A percentile compares a stretch with the other conserved stretches of the same genome.
Evolutionary conservation across 306 rosid species (phyloP).

Genomic region (Pueraria montana): DNA sequence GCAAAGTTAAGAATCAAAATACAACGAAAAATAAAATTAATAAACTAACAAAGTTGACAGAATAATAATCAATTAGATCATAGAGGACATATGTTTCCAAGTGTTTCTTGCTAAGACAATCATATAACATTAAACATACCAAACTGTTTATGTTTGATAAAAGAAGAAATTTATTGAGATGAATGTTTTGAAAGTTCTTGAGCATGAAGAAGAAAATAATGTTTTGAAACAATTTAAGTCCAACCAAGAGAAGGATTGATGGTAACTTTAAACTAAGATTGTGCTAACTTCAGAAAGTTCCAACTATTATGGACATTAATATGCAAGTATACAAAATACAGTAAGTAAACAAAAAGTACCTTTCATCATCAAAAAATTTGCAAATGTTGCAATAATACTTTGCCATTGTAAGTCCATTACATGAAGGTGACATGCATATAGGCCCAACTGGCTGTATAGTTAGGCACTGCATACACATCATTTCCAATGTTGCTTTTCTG

Average conservation of each 20-base stretch:
- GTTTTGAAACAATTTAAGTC: not conserved
- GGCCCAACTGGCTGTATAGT: slow-evolving; percentile 90
- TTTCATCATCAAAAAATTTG: slow-evolving; percentile 97
- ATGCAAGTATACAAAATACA: not conserved
- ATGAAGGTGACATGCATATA: slow-evolving; percentile 79
- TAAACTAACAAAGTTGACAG: slow-evolving; percentile 14
- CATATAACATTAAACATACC: not conserved
- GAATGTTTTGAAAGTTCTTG: not conserved
- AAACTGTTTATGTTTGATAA: too few relatives aligned
- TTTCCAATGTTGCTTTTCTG: slow-evolving; percentile 93
- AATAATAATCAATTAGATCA: slow-evolving; percentile 7
- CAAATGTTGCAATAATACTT: slow-evolving; percentile 90
- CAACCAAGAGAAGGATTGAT: not conserved
- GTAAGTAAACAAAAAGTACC: slow-evolving; percentile 57
- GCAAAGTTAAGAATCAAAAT: slow-evolving; percentile 20
- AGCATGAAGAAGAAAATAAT: not conserved
- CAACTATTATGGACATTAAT: not conserved
- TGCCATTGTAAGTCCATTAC: slow-evolving; percentile 90
- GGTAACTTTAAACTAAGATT: not conserved
- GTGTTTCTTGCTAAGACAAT: slow-evolving; percentile 17
- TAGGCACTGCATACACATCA: slow-evolving; percentile 96
- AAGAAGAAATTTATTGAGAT: too few relatives aligned
- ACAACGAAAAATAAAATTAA: slow-evolving; percentile 34
- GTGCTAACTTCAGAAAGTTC: not conserved
- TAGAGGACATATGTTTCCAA: slow-evolving; percentile 30